Evolutionary conservation across 139 green algal species (phyloP).

Genomic region (Pleodorina starrii): DNA sequence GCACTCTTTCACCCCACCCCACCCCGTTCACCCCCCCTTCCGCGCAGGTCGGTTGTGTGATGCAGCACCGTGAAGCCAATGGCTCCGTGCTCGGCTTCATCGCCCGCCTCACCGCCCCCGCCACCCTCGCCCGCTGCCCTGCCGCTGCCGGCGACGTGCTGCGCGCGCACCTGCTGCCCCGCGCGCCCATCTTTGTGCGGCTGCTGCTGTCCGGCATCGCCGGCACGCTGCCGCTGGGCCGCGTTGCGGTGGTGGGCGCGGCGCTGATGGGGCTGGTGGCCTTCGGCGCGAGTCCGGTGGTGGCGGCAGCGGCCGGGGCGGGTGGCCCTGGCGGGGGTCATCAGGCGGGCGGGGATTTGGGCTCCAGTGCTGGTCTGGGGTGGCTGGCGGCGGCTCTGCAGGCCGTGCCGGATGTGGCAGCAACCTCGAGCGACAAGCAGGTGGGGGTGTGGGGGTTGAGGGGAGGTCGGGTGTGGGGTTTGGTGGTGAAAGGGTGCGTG

Average conservation of each 20-base stretch:
- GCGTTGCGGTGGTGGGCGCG: conserved; percentile 62
- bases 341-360: conserved; percentile 53
- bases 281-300: too few relatives aligned
- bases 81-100: conserved; percentile 78
- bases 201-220: conserved; percentile 72
- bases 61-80: conserved; percentile 86
- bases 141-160: conserved; percentile 14
- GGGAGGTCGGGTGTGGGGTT: too few relatives aligned
- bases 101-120: conserved; percentile 63
- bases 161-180: conserved; percentile 34
- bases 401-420: conserved; percentile 65
- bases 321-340: conserved; percentile 54
- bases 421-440: conserved; percentile 65
- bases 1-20: too few relatives aligned
- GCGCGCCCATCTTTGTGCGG: conserved; percentile 9
- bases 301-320: too few relatives aligned
- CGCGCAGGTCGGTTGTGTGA: conserved; percentile 44
- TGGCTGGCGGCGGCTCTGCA: conserved; percentile 69
- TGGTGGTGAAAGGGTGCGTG: too few relatives aligned
- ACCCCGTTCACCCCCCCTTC: background rate
- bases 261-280: conserved; percentile 70
- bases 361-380: conserved; percentile 51
- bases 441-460: too few relatives aligned
- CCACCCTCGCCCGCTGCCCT: conserved; percentile 13
- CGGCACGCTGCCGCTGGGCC: conserved; percentile 67